Evolutionary conservation across 148 eudicot genomes (phyloP).

Genomic region (Fagopyrum homotropicum): DNA sequence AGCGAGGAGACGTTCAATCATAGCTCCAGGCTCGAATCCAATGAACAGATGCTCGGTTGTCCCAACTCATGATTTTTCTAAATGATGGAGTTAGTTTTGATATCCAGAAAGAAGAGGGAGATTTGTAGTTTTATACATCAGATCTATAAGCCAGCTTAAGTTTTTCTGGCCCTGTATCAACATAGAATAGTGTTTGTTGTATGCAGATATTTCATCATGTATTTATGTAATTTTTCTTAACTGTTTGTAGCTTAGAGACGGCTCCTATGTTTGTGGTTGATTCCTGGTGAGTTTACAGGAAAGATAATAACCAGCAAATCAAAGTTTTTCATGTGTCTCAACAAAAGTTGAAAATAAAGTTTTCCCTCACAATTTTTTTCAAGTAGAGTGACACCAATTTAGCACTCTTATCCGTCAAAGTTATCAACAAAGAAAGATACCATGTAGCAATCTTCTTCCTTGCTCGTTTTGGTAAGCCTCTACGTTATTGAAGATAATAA

Average conservation of each 20-base stretch:
- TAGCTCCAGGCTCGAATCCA: not conserved
- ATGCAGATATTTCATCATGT: not conserved
- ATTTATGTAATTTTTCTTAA: not conserved
- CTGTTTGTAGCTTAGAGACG: not conserved
- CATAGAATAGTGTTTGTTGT: not conserved
- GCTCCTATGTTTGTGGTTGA: not conserved
- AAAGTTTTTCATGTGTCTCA: not conserved
- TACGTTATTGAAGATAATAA: no score
- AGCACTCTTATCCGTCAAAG: no score
- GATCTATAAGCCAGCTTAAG: not conserved
- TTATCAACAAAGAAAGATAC: no score
- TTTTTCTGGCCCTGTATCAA: not conserved
- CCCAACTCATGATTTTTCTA: not conserved
- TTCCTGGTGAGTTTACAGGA: not conserved
- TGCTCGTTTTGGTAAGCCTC: no score
- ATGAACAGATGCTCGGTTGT: slow-evolving; percentile 7
- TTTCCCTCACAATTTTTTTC: no score
- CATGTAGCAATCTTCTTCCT: no score
- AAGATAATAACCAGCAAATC: not conserved
- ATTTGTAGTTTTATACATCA: slow-evolving; percentile 9
- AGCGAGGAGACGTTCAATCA: not conserved
- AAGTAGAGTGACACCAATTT: no score
- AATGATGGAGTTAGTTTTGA: not conserved
- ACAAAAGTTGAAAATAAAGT: not conserved
- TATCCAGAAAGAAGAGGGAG: no score